Base-by-base conservation (phyloP, 768 basidiomycete genomes). In the Kwoniella pini region DNA sequence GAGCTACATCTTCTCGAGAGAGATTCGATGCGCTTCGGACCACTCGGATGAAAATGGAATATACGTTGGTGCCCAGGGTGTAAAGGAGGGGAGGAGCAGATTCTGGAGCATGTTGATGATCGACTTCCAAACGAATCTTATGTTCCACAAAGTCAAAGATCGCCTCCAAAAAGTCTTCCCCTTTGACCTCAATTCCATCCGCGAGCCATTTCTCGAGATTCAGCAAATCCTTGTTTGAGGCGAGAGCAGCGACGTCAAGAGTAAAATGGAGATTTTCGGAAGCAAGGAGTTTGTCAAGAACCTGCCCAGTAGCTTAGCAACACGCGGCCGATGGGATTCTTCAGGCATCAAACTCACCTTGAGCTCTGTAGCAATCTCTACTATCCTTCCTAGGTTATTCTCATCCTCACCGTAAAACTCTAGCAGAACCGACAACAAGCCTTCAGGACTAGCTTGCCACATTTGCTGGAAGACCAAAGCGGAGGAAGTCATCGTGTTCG, bases 141-240 rank as follows among this genome's bases (percentile, higher is more conserved):
- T 89, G 82, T 67, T 92, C 89, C 61, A 97, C 80, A 80, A 97
- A 98, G 19, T 86, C 84, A 58, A 98, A 86, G 63, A 94, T 86
- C 7, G 90, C 86, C 58, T 88, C 87, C 31, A 96, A 83, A 74
- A 98, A 96, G 64, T 91, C 90, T 27, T 84, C 84, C 7, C 91
- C 91, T 63, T 94, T 89, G 48, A 83, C 81, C 21, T 85, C 81
- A 19, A 94, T 89, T 70, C 92, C 89, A 76, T 91, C 90, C 13
- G 89, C 86, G 15, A 98, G 82, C 94, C 95, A 99, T 79, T 95
- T 94, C 80, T 96, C 94, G 44, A 99, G 82, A 71, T 99, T 93
- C 70, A 98, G 82, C 73, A 93, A 91, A 78, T 97, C 95, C 68
- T 92, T 82, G 40, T 92, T 87, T 33, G 91, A 92, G 12, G 96